Percentiles rank a stretch among this genome's conserved stretches.
These are phyloP conservation scores for Rubroboletus satanas DNA, from an alignment of 768 basidiomycete genomes.

Conservation along the genomic window DNA sequence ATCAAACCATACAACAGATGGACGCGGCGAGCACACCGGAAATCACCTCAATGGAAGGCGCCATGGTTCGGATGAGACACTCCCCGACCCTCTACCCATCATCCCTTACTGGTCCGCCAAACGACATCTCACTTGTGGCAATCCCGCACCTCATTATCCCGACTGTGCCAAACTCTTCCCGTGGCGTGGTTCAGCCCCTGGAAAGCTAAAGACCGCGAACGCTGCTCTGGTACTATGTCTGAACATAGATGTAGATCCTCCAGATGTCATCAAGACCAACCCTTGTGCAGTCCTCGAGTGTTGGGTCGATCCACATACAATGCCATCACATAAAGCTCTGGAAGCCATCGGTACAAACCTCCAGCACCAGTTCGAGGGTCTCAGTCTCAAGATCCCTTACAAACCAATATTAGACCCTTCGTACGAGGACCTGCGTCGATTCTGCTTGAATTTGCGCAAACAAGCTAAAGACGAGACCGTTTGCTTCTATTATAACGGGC, in stretches of 20 bases:
- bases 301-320: constrained; percentile 94
- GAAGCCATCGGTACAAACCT: constrained; percentile 92
- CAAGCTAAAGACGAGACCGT: constrained; percentile 91
- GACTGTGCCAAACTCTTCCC: constrained; percentile 63
- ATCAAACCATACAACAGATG: constrained; percentile 36
- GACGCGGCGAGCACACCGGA: constrained; percentile 26
- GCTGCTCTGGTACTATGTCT: constrained; percentile 89
- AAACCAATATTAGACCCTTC: constrained; percentile 95
- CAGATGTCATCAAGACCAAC: constrained; percentile 94
- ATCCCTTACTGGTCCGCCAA: constrained; percentile 86
- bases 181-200: constrained; percentile 78
- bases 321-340: constrained; percentile 90
- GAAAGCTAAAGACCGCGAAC: constrained; percentile 87
- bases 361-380: constrained; percentile 92
- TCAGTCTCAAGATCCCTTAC: constrained; percentile 91
- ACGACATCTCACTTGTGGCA: constrained; percentile 87
- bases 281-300: constrained; percentile 94
- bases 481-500: constrained; percentile 97
- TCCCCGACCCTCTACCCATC: constrained; percentile 50
- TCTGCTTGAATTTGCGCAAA: constrained; percentile 78
- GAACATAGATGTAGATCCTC: constrained; percentile 97
- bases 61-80: constrained; percentile 45
- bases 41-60: constrained; percentile 33
- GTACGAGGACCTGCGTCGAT: constrained; percentile 86
- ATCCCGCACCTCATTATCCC: constrained; percentile 67